Evolutionary conservation across 352 stramenopile genomes (phyloP), one percentile per base, ranked within the genome.

Genomic region (Globisporangium polare): DNA sequence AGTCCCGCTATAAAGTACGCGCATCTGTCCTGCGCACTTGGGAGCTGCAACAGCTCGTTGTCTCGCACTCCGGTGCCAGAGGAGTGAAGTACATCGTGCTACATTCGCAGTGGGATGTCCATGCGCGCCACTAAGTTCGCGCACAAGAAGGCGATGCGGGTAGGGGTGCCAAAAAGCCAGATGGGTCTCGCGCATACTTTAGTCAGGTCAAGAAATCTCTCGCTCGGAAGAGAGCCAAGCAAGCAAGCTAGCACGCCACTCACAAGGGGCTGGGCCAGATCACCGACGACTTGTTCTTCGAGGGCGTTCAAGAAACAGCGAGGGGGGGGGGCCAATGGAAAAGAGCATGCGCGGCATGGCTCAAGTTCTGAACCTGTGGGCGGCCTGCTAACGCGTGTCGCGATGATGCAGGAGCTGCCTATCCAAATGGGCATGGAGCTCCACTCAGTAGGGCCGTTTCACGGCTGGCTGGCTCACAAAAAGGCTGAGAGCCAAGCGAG

Each of bases 181-280:
- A 52, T 53, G 41, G 41, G 17, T n/a, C 29, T 2, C 10, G 22
- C 0, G n/a, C 50, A 43, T 56, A 56, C n/a, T 56, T 56, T 56
- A 29, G 43, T 26, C 50, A 26, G 43, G 50, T 55, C 29, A 43
- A 55, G n/a, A 55, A 42, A 55, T 55, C 50, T 55, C 49, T 8
- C 18, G 31, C 26, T 15, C 29, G 22, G 13, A 41, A 41, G 50
- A 33, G 29, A 56, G 50, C n/a, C n/a, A n/a, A n/a, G n/a, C n/a
- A n/a, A n/a, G n/a, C n/a, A 43, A n/a, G 50, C 46, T 33, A 54
- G 49, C 49, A 54, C 49, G 49, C 49, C 49, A 54, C 6, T 39
- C 45, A 52, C 31, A 20, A 8, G 22, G 22, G 46, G 46, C 15
- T 35, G 22, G 26, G 5, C 47, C 5, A 53, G 13, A 37, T 46